Base-by-base conservation (phyloP, 2,329 filamentous ascomycete genomes). In the Aspergillus cejpii region DNA sequence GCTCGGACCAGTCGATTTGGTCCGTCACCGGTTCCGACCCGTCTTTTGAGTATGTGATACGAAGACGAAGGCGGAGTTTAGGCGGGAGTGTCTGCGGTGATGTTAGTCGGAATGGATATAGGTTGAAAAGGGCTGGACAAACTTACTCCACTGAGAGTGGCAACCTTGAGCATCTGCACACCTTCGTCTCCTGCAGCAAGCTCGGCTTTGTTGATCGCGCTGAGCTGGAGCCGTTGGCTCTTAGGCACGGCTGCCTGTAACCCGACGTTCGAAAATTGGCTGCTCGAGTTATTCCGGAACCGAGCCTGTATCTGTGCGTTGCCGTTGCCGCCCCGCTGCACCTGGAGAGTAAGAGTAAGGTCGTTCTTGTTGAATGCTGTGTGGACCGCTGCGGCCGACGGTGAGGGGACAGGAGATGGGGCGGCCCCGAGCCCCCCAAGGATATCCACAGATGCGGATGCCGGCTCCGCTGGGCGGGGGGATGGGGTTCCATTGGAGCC, bases 1-100 rank as follows among this genome's bases (percentile, higher is more conserved):
- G 83, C 69, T 98, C 92, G 23, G 86, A 84, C 92, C 92, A 98
- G 72, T 96, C 94, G 47, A 97, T 89, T 70, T 97, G 90, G 61
- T 98, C 92, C 63, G 85, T 84, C 14, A 94, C 76, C 50, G 84
- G 78, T 41, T 81, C 81, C 19, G 75, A 79, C 46, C 79, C 78
- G 45, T 84, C 80, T 65, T 85, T 85, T 26, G 79, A 73, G 65
- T 89, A 97, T 45, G 80, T 82, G 60, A 98, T 80, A 69, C 89
- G 89, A 60, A 98, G 73, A 61, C 92, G 83, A 57, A 98, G 74
- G 51, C 91, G 81, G 52, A 98, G 69, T 60, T 76, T 79, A 27
- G 78, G 64, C 44, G 80, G 78, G 45, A 83, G 78, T 54, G 85
- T 77, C 92, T 96, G 59, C 26, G 54, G 33, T 24, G 33, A 37